These are phyloP conservation scores for Elasticomyces elasticus DNA, from an alignment of 495 filamentous ascomycete species.

Conservation along the genomic window DNA sequence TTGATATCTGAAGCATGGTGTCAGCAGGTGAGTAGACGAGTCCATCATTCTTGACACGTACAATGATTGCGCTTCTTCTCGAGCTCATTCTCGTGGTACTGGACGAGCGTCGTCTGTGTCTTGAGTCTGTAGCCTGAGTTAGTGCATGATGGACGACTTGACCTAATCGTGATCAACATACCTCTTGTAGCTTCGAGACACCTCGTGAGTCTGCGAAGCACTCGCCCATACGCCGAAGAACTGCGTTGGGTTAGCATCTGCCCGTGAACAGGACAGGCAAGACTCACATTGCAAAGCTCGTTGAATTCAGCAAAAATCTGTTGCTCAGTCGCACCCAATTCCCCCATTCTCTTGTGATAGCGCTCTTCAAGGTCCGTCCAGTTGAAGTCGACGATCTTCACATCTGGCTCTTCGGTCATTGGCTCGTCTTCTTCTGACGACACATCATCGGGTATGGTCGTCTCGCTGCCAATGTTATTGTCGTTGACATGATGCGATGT, in stretches of 20 bases:
- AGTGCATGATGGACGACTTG: not conserved
- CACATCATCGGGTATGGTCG: not conserved
- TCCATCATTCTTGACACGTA: not conserved
- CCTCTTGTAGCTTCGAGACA: slow-evolving; percentile 22
- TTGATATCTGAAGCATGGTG: slow-evolving; percentile 5
- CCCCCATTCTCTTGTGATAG: slow-evolving; percentile 19
- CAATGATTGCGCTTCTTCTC: slow-evolving; percentile 23
- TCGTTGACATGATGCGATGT: not conserved
- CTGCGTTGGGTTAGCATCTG: not conserved
- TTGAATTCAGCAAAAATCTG: slow-evolving; percentile 19
- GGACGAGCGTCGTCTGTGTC: slow-evolving; percentile 21
- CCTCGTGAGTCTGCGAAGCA: slow-evolving; percentile 7
- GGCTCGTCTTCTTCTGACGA: not conserved
- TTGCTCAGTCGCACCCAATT: slow-evolving; percentile 10
- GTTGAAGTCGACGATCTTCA: slow-evolving; percentile 17
- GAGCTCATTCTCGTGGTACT: slow-evolving; percentile 19
- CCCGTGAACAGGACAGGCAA: not conserved
- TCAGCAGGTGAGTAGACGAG: not conserved
- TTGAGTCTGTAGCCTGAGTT: slow-evolving; percentile 14
- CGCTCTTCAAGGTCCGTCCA: slow-evolving; percentile 15
- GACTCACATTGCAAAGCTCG: slow-evolving; percentile 14
- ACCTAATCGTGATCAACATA: not conserved
- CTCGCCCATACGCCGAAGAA: slow-evolving; percentile 20
- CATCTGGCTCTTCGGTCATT: slow-evolving; percentile 6
- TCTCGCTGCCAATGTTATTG: slow-evolving; percentile 1